Evolutionary conservation across 176 grass and related monocot species (phyloP).

Genomic region (Musa troglodytarum): DNA sequence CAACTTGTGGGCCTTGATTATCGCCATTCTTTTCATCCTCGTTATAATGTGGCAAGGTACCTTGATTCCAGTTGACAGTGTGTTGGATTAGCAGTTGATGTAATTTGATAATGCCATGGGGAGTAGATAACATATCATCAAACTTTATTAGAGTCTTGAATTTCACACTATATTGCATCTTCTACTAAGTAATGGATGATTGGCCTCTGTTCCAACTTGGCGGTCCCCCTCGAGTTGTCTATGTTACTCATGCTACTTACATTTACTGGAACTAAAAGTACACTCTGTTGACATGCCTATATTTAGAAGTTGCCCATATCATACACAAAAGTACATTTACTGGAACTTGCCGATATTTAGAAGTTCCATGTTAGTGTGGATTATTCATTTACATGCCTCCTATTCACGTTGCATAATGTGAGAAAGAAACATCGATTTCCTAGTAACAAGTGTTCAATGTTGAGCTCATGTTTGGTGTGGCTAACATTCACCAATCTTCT

Average conservation of each 20-base stretch:
- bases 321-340: too few species aligned
- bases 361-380: neutral
- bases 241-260: too few species aligned
- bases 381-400: neutral
- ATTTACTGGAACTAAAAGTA: too few species aligned
- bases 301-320: too few species aligned
- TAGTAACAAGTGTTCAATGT: too few species aligned
- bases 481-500: too few species aligned
- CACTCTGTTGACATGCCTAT: too few species aligned
- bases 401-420: neutral
- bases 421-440: neutral
- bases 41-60: constrained; percentile 96
- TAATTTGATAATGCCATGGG: neutral
- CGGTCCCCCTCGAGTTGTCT: too few species aligned
- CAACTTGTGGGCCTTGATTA: constrained; percentile 52
- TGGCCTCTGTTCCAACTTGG: too few species aligned
- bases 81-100: neutral
- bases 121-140: neutral
- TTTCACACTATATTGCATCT: neutral
- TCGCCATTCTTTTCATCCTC: constrained; percentile 78
- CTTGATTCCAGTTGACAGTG: neutral
- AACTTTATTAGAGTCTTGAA: neutral
- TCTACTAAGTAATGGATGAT: too few species aligned
- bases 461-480: too few species aligned
- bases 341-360: neutral